Evolutionary conservation across 768 basidiomycete species (phyloP).

Genomic region (Suillus placidus): DNA sequence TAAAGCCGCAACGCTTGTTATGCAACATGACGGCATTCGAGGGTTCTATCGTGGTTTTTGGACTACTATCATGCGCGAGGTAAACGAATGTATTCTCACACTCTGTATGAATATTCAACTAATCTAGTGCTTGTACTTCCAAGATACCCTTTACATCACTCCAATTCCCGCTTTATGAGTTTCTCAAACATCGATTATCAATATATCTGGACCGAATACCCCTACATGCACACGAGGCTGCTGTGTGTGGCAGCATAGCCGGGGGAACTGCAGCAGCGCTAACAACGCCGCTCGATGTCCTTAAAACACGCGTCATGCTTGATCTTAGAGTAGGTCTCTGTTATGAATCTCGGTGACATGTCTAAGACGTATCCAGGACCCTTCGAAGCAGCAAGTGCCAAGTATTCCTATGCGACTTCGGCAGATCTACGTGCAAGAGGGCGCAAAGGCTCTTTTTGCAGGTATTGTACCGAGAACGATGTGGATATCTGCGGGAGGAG

Average conservation of each 20-base stretch:
- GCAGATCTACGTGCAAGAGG: slow-evolving; percentile 74
- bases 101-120: slow-evolving; percentile 1
- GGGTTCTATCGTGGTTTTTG: slow-evolving; percentile 92
- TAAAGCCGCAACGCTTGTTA: slow-evolving; percentile 56
- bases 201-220: slow-evolving; percentile 52
- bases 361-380: slow-evolving; percentile 40
- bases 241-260: slow-evolving; percentile 86
- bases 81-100: slow-evolving; percentile 20
- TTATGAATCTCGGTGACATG: not conserved
- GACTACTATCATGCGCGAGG: slow-evolving; percentile 74
- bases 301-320: slow-evolving; percentile 97
- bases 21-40: slow-evolving; percentile 61
- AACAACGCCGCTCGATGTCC: slow-evolving; percentile 94
- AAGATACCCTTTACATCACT: slow-evolving; percentile 96
- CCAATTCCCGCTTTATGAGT: slow-evolving; percentile 95
- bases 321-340: slow-evolving; percentile 68
- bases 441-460: slow-evolving; percentile 73
- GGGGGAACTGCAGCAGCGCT: slow-evolving; percentile 88
- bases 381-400: slow-evolving; percentile 51
- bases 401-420: slow-evolving; percentile 58
- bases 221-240: slow-evolving; percentile 74
- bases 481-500: slow-evolving; percentile 96
- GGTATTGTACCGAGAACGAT: slow-evolving; percentile 90
- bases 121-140: slow-evolving; percentile 12
- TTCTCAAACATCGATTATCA: slow-evolving; percentile 73